These are phyloP conservation scores for Pseudogymnoascus sp. DNA, from an alignment of 2,329 filamentous ascomycete genomes.

Conservation along the genomic window DNA sequence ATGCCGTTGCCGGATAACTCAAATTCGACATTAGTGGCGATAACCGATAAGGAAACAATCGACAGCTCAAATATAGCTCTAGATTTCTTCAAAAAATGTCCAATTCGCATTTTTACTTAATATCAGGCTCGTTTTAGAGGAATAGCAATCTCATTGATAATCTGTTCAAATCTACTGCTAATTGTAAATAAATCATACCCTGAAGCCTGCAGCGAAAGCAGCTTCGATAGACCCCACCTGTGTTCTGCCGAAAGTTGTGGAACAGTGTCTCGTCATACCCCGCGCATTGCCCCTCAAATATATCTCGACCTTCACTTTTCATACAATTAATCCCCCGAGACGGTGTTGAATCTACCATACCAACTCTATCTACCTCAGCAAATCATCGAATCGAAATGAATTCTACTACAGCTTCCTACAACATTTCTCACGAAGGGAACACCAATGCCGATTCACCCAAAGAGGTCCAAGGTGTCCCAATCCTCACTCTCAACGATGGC, in stretches of 20 bases:
- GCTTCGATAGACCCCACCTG: not conserved
- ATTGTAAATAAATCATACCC: not conserved
- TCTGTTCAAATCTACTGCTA: not conserved
- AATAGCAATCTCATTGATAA: not conserved
- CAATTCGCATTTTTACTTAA: not conserved
- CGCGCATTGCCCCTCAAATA: slow-evolving; percentile 5
- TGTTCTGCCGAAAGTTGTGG: not conserved
- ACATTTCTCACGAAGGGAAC: slow-evolving; percentile 28
- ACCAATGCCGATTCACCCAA: slow-evolving; percentile 67
- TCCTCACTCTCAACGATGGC: slow-evolving; percentile 64
- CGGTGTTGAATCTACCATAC: not conserved
- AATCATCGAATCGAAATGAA: slow-evolving; percentile 32
- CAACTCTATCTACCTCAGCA: not conserved
- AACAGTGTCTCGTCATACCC: not conserved
- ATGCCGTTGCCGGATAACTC: slow-evolving; percentile 1
- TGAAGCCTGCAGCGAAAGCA: not conserved
- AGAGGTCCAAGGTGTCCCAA: slow-evolving; percentile 43
- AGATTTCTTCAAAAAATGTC: not conserved
- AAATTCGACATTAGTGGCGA: not conserved
- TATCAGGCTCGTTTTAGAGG: not conserved
- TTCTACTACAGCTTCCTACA: slow-evolving; percentile 34
- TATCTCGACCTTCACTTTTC: not conserved
- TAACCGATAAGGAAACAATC: slow-evolving; percentile 7
- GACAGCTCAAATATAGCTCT: not conserved
- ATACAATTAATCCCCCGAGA: not conserved